Evolutionary conservation across 148 eudicot species (phyloP), one percentile per base, ranked within the genome.

Genomic region (Bassia scoparia): DNA sequence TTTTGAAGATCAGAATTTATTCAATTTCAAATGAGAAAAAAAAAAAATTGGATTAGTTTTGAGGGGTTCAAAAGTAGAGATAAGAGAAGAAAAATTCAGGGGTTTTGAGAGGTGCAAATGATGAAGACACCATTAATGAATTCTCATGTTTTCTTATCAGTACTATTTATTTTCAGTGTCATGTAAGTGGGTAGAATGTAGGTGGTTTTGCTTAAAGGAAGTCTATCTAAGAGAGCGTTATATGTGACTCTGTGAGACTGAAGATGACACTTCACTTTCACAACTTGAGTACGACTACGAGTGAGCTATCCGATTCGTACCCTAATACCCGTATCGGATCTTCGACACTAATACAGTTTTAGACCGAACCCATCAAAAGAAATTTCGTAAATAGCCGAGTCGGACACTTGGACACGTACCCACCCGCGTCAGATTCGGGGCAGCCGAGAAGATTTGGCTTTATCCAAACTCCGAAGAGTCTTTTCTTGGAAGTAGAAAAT

Each of bases 241-340:
- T 63, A 12, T 69, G 72, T 75, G 78, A 75, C 46, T 63, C 43
- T 69, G 61, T 55, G 59, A 46, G 43, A 18, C 31, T 69, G 78
- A 69, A 74, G 75, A 64, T 54, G 78, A 63, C 72, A 70, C 43
- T 79, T 74, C 33, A 58, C 41, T 41, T 41, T 41, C 46, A 41
- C 46, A 41, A 41, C 8, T 41, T 41, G 12, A 7, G 46, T 7
- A 41, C 12, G 9, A 37, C 43, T 8, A 41, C 1, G 46, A 4
- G 12, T 41, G 46, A 41, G 7, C n/a, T n/a, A n/a, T n/a, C n/a
- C n/a, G n/a, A n/a, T n/a, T n/a, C n/a, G n/a, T n/a, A n/a, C n/a
- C n/a, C n/a, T n/a, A n/a, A n/a, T n/a, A n/a, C n/a, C n/a, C n/a
- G n/a, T n/a, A n/a, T n/a, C n/a, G n/a, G n/a, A n/a, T n/a, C n/a